A percentile compares a stretch with the other conserved stretches of the same genome.
Evolutionary conservation across 2,329 filamentous ascomycete species (phyloP).

Genomic region (Botrytis hyacinthi): DNA sequence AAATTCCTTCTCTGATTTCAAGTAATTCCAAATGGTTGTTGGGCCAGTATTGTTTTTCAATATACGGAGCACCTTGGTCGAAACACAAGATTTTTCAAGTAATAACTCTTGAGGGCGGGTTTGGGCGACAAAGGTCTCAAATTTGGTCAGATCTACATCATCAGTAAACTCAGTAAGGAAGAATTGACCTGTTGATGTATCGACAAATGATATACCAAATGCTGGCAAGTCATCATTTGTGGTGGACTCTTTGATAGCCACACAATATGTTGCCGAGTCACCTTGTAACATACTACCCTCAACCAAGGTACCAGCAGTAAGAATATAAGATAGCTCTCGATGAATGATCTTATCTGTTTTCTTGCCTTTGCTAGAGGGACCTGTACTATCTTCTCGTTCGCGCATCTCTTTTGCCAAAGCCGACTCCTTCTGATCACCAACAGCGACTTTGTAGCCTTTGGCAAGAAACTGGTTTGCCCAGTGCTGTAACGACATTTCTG

Average conservation of each 20-base stretch:
- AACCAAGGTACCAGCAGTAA: slow-evolving; percentile 89
- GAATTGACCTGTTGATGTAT: slow-evolving; percentile 94
- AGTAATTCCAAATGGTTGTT: slow-evolving; percentile 91
- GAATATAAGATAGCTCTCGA: slow-evolving; percentile 83
- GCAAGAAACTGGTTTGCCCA: slow-evolving; percentile 99
- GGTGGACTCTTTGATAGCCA: slow-evolving; percentile 78
- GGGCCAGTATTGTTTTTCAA: slow-evolving; percentile 93
- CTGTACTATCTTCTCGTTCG: slow-evolving; percentile 66
- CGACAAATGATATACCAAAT: slow-evolving; percentile 91
- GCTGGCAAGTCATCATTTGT: slow-evolving; percentile 70
- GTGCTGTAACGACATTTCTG: slow-evolving; percentile 89
- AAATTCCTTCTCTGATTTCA: slow-evolving; percentile 86
- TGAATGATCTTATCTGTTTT: slow-evolving; percentile 84
- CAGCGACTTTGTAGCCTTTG: slow-evolving; percentile 94
- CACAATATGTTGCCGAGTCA: slow-evolving; percentile 95
- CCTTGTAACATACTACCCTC: slow-evolving; percentile 97
- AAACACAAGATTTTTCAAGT: slow-evolving; percentile 82
- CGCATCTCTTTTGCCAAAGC: slow-evolving; percentile 97
- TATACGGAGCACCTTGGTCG: slow-evolving; percentile 85
- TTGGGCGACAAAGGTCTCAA: slow-evolving; percentile 95
- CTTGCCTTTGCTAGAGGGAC: slow-evolving; percentile 22
- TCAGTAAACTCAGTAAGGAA: slow-evolving; percentile 90
- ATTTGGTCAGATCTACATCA: slow-evolving; percentile 90
- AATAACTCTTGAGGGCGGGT: slow-evolving; percentile 84
- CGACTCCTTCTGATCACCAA: slow-evolving; percentile 95